Evolutionary conservation across 805 yeast species (phyloP), one percentile per base, ranked within the genome.

Genomic region (Nakazawaea laoshanensis): DNA sequence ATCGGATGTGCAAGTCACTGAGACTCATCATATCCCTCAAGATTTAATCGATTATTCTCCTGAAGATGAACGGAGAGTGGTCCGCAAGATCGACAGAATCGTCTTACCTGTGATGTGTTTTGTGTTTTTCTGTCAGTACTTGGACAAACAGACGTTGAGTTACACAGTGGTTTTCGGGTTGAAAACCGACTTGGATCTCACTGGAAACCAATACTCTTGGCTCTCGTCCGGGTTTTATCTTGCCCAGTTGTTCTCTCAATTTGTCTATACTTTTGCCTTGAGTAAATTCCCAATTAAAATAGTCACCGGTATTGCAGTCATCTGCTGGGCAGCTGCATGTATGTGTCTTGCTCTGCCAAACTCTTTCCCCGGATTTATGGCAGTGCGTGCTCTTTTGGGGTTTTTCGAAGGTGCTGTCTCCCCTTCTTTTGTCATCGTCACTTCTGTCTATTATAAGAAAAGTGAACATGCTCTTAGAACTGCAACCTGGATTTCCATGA

Each of bases 101-200:
- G 40, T 76, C 40, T 50, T 70, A 42, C 76, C 82, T 1, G 36
- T 74, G 32, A 57, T 75, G 55, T 64, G 68, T 40, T 38, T 64
- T 15, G 44, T 70, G 19, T 68, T 70, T 50, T 61, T 70, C 11
- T 50, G 65, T 17, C 81, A 74, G 49, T 70, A 60, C 42, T 68
- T 77, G 75, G 85, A 77, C 52, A 77, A 77, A 47, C 53, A 57
- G 14, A 55, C 79, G 3, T 51, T 35, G 36, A 48, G 44, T 16
- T 46, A 45, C 27, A 50, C 50, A 3, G 38, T 50, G 3, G 41
- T 49, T 21, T 35, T 48, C 19, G 53, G 53, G 3, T 32, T 50
- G 26, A 37, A 49, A 10, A 34, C 31, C 10, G 55, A 46, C 26
- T 42, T 44, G 46, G 30, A 39, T 27, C 48, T 55, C 57, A 18